These are phyloP conservation scores for Nicotiana knightiana DNA, from an alignment of 257 asterid genomes.

Conservation along the genomic window DNA sequence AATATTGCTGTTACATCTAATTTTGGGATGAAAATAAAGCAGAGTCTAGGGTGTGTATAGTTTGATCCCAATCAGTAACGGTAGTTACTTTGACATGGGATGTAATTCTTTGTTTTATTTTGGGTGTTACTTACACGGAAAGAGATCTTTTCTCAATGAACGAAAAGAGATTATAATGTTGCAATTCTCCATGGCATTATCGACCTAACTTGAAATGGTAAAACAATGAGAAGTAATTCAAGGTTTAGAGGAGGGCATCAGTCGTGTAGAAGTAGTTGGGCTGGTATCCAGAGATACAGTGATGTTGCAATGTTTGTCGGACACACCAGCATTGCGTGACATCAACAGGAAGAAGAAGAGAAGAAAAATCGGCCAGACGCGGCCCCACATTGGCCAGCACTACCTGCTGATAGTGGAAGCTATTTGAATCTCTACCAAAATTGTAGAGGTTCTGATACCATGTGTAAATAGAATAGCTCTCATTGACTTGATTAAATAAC, in stretches of 20 bases:
- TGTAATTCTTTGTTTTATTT: background rate
- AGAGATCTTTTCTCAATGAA: background rate
- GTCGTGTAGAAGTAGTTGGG: background rate
- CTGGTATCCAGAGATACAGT: background rate
- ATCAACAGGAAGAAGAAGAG: background rate
- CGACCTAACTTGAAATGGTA: background rate
- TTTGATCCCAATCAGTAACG: background rate
- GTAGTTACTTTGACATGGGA: background rate
- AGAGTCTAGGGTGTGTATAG: background rate
- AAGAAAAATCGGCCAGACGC: background rate
- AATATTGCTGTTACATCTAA: background rate
- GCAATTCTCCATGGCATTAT: background rate
- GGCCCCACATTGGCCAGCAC: background rate
- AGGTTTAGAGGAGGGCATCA: background rate
- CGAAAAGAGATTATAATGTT: background rate
- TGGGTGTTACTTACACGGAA: background rate
- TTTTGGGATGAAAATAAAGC: background rate
- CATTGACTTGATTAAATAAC: background rate
- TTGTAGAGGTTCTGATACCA: background rate
- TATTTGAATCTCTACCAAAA: constrained; percentile 3
- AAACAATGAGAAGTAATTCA: background rate
- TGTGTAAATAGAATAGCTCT: background rate
- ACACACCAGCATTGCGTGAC: background rate
- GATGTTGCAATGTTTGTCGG: background rate
- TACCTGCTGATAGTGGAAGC: background rate